Conservation (phyloP, 2,329 filamentous ascomycete genomes). For the Iodosphaeria phyllophila region DNA sequence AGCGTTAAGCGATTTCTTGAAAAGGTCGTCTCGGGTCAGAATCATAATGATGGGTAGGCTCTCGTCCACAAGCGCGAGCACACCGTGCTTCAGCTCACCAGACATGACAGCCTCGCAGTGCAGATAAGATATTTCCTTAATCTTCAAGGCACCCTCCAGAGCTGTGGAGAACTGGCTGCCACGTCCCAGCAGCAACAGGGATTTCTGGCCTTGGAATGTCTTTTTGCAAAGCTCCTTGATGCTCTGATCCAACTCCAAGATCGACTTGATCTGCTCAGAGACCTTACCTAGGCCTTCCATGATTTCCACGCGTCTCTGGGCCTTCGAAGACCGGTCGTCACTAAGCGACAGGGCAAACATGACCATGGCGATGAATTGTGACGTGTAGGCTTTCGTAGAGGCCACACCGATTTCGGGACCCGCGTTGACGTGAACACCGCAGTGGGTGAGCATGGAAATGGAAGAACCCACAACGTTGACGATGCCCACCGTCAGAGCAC, state of each 20-base stretch:
- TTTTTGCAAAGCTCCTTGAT: slow-evolving; percentile 91
- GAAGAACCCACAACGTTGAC: slow-evolving; percentile 98
- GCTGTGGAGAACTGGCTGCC: slow-evolving; percentile 95
- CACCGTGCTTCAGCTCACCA: slow-evolving; percentile 97
- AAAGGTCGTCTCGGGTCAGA: slow-evolving; percentile 84
- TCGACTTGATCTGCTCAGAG: slow-evolving; percentile 79
- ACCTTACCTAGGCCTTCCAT: slow-evolving; percentile 82
- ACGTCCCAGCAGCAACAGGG: slow-evolving; percentile 77
- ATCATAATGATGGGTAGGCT: slow-evolving; percentile 99
- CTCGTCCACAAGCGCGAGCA: slow-evolving; percentile 91
- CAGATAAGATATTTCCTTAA: slow-evolving; percentile 99
- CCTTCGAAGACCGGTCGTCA: slow-evolving; percentile 92
- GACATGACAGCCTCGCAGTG: slow-evolving; percentile 99
- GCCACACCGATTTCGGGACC: slow-evolving; percentile 97
- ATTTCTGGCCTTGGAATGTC: slow-evolving; percentile 95
- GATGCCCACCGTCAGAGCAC: slow-evolving; percentile 90
- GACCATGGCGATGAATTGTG: slow-evolving; percentile 98
- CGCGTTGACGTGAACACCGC: slow-evolving; percentile 98
- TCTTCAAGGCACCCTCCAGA: slow-evolving; percentile 93
- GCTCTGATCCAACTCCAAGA: slow-evolving; percentile 75
- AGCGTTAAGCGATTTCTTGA: slow-evolving; percentile 97
- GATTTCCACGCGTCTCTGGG: slow-evolving; percentile 79
- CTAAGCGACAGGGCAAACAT: slow-evolving; percentile 97
- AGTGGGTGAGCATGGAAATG: slow-evolving; percentile 97
- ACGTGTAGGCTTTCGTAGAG: slow-evolving; percentile 98